phyloP scores from a whole-genome alignment of 176 grass and related monocot genomes.

The Thinopyrum elongatum region DNA sequence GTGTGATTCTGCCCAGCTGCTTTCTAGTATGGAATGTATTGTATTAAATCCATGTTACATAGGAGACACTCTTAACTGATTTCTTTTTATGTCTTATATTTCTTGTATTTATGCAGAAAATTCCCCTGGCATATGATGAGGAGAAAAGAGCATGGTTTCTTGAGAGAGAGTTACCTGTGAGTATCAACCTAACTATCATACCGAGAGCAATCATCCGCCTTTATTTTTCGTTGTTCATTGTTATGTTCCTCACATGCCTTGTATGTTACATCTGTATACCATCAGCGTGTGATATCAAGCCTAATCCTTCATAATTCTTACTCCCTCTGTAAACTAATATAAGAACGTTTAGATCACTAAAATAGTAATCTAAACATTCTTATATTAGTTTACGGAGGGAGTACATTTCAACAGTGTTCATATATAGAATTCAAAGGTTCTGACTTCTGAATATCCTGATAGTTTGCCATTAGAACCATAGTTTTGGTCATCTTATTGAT shows the following conservation, averaged over 20 bases:
- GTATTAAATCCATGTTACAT: background rate
- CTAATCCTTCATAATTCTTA: background rate
- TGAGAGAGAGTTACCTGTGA: conserved; percentile 80
- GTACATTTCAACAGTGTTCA: background rate
- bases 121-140: conserved; percentile 59
- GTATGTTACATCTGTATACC: background rate
- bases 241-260: background rate
- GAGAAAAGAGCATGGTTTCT: conserved; percentile 73
- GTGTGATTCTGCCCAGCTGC: background rate
- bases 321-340: too few relatives aligned
- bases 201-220: background rate
- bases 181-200: conserved; percentile 13
- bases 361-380: too few relatives aligned
- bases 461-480: background rate
- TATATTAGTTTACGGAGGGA: too few relatives aligned
- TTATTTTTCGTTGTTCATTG: background rate
- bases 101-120: conserved; percentile 41
- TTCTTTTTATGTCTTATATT: background rate
- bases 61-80: background rate
- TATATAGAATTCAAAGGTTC: background rate
- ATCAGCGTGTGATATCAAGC: background rate
- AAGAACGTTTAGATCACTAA: too few relatives aligned
- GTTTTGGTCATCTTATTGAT: background rate
- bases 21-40: background rate
- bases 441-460: background rate